These are phyloP conservation scores for Flaveria bidentis DNA, from an alignment of 129 eudicot species.

Conservation along the genomic window DNA sequence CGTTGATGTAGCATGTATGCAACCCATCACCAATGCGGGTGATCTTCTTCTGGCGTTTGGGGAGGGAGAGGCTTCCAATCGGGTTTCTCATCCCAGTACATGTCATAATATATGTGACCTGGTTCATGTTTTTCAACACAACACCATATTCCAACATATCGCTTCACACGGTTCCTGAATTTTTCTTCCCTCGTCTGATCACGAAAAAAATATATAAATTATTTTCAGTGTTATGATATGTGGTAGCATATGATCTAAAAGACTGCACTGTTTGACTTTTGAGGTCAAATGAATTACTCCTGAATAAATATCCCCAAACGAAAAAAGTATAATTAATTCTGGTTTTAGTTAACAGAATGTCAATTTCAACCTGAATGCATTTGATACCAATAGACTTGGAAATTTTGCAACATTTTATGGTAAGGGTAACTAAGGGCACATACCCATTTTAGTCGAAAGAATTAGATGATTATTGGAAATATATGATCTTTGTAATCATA, in stretches of 20 bases:
- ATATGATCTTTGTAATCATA: not conserved
- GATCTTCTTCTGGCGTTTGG: constrained; percentile 86
- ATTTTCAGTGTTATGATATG: not conserved
- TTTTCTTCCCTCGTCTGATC: constrained; percentile 65
- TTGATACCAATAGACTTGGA: not conserved
- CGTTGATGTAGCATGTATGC: constrained; percentile 11
- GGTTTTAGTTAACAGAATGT: not conserved
- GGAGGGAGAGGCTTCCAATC: constrained; percentile 95
- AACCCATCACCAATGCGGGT: constrained; percentile 62
- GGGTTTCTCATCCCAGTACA: constrained; percentile 98
- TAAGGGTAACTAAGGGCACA: not conserved
- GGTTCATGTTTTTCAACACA: constrained; percentile 71
- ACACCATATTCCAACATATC: constrained; percentile 93
- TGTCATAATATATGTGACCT: constrained; percentile 93
- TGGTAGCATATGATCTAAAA: constrained; percentile 10
- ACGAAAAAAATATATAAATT: not conserved
- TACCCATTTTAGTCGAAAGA: not conserved
- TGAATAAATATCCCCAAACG: not conserved
- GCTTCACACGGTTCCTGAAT: constrained; percentile 76
- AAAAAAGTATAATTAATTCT: not conserved
- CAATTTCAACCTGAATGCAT: not conserved
- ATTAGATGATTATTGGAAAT: not conserved
- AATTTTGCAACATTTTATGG: not conserved
- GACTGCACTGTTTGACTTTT: not conserved
- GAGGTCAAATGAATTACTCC: constrained; percentile 6